phyloP scores from a whole-genome alignment of 208 protist species.

The Crithidia acanthocephali region DNA sequence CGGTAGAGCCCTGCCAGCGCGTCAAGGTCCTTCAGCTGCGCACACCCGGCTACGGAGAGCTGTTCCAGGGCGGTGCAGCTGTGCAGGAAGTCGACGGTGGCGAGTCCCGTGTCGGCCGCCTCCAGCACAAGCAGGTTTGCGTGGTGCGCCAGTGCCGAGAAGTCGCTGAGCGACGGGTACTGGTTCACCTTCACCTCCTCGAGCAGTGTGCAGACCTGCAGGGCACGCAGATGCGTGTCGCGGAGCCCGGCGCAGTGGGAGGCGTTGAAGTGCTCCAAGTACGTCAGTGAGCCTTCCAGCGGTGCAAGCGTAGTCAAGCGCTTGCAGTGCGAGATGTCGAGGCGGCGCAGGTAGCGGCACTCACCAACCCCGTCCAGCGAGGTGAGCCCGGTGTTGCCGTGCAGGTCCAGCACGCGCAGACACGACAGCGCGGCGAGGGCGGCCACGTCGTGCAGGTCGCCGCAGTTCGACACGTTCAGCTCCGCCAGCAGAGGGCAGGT shows the following conservation, averaged over 20 bases:
- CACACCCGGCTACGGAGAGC: slow-evolving; percentile 21
- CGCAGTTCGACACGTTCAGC: slow-evolving; percentile 30
- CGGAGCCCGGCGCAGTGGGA: slow-evolving; percentile 8
- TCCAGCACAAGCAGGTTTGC: slow-evolving; percentile 11
- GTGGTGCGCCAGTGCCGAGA: slow-evolving; percentile 12
- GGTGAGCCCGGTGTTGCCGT: slow-evolving; percentile 1
- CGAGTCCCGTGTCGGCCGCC: slow-evolving; percentile 14
- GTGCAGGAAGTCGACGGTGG: slow-evolving; percentile 2
- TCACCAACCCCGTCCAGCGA: slow-evolving; percentile 14
- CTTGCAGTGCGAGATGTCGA: slow-evolving; percentile 32
- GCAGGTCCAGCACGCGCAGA: slow-evolving; percentile 25
- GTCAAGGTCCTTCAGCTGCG: slow-evolving; percentile 9
- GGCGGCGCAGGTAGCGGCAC: slow-evolving; percentile 14
- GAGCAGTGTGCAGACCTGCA: slow-evolving; percentile 3
- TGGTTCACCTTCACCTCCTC: slow-evolving; percentile 18
- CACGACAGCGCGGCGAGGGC: slow-evolving; percentile 3
- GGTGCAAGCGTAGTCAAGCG: slow-evolving; percentile 18
- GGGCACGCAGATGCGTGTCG: slow-evolving; percentile 9
- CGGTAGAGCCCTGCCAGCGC: neutral
- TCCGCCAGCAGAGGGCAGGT: slow-evolving; percentile 13
- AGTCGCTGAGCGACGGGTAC: slow-evolving; percentile 3
- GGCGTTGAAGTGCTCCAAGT: slow-evolving; percentile 12
- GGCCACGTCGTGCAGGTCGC: neutral
- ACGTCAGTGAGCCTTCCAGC: neutral
- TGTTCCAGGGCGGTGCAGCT: slow-evolving; percentile 15